These are phyloP conservation scores for Priceomyces medius DNA, from an alignment of 805 yeast genomes.

Conservation along the genomic window DNA sequence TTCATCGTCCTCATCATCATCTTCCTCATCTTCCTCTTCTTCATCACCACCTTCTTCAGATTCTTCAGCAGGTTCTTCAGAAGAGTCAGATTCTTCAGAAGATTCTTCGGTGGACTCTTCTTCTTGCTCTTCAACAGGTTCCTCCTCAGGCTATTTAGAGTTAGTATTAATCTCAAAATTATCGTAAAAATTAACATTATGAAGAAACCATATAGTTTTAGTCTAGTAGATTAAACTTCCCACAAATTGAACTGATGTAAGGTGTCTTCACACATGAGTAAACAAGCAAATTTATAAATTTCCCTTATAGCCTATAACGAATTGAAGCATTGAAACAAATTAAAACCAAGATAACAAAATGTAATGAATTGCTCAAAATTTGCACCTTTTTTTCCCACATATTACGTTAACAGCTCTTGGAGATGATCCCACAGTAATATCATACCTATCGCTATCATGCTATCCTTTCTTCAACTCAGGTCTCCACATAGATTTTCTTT, in stretches of 20 bases:
- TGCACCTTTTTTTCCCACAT: too few relatives aligned
- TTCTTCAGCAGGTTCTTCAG: slow-evolving; percentile 30
- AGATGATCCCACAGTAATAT: too few relatives aligned
- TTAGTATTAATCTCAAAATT: slow-evolving; percentile 11
- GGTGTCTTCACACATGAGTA: too few relatives aligned
- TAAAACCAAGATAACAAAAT: too few relatives aligned
- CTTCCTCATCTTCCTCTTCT: slow-evolving; percentile 57
- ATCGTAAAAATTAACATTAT: neutral
- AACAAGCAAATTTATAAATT: too few relatives aligned
- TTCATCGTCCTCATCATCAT: slow-evolving; percentile 65
- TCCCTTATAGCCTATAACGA: too few relatives aligned
- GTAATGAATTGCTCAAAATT: too few relatives aligned
- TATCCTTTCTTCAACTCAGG: too few relatives aligned
- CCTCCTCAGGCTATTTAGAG: slow-evolving; percentile 26
- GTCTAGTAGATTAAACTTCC: neutral
- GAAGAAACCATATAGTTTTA: neutral
- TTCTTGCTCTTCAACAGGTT: slow-evolving; percentile 15
- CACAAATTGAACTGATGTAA: too few relatives aligned
- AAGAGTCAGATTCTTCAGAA: slow-evolving; percentile 46
- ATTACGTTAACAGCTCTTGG: too few relatives aligned
- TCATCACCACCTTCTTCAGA: slow-evolving; percentile 44
- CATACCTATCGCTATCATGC: too few relatives aligned
- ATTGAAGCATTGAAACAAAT: too few relatives aligned
- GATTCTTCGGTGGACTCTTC: slow-evolving; percentile 39
- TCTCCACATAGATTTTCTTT: neutral